Evolutionary conservation across 805 yeast species (phyloP), one percentile per base, ranked within the genome.

Genomic region (Candida hispaniensis): DNA sequence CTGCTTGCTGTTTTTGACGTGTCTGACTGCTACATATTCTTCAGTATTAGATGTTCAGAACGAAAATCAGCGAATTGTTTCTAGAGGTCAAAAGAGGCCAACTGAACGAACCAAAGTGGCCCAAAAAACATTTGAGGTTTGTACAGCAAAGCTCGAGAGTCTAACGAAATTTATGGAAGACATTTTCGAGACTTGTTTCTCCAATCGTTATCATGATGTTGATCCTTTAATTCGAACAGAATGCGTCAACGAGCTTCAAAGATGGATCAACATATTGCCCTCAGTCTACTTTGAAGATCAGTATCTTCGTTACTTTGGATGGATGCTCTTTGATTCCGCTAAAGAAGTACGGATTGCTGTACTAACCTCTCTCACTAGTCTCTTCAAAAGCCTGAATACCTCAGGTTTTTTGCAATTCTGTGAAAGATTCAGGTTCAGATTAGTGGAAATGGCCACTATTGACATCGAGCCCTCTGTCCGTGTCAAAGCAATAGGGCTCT

Each of bases 151-250:
- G 30, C 18, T 58, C 7, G 50, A 46, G 11, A 45, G 52, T 14
- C 39, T 56, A 26, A 58, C 63, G 28, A 59, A 61, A 34, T 70
- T 71, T 38, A 63, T 79, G 23, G 70, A 66, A 39, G 93, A 82
- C 43, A 66, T 80, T 7, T 67, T 74, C 18, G 73, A 70, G 44
- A 64, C 77, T 2, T 68, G 77, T 6, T 80, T 82, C 51, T 69
- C 73, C 7, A 81, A 77, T 48, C 62, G 96, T 44, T 80, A 79
- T 51, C 73, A 85, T 44, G 96, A 86, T 53, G 65, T 76, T 9
- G 93, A 82, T 49, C 70, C 75, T 5, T 51, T 54, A 5, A 79
- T 86, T 20, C 66, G 96, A 46, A 66, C 68, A 18, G 83, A 77
- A 39, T 78, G 94, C 38, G 61, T 81, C 46, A 47, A 53, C 6